Conservation (phyloP, 371 early-diverging fungal genomes). For the Apophysomyces sp. region DNA sequence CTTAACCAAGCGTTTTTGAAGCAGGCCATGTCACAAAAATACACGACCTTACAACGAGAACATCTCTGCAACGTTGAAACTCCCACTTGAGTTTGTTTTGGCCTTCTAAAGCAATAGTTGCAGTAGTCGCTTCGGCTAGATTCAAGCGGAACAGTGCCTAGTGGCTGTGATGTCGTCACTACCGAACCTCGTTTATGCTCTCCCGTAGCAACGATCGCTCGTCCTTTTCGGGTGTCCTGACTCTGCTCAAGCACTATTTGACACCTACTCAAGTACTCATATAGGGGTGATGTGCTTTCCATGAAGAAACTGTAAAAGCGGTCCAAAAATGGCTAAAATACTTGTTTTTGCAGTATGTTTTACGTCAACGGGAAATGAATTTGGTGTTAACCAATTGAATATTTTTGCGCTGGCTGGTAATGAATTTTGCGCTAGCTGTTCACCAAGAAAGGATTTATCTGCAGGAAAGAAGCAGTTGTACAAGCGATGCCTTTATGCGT, state of each 20-base stretch:
- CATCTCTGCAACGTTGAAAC: constrained; percentile 35
- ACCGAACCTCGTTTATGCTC: constrained; percentile 24
- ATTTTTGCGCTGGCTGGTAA: too few relatives aligned
- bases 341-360: too few relatives aligned
- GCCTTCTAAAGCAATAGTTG: constrained; percentile 44
- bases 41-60: constrained; percentile 46
- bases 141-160: constrained; percentile 37
- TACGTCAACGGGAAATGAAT: too few relatives aligned
- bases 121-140: constrained; percentile 34
- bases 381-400: too few relatives aligned
- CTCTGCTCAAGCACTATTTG: constrained; percentile 7
- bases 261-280: constrained; percentile 9
- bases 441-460: too few relatives aligned
- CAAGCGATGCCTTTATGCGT: too few relatives aligned
- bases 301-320: neutral
- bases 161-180: constrained; percentile 42
- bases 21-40: constrained; percentile 45
- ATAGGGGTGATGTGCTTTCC: constrained; percentile 2
- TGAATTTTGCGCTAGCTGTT: neutral
- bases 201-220: constrained; percentile 21
- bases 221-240: constrained; percentile 22
- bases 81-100: constrained; percentile 9
- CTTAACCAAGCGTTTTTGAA: constrained; percentile 51
- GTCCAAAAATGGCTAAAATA: neutral
- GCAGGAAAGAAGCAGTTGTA: too few relatives aligned